Evolutionary conservation across 768 basidiomycete genomes (phyloP).

Genomic region (Tricholoma sp.): DNA sequence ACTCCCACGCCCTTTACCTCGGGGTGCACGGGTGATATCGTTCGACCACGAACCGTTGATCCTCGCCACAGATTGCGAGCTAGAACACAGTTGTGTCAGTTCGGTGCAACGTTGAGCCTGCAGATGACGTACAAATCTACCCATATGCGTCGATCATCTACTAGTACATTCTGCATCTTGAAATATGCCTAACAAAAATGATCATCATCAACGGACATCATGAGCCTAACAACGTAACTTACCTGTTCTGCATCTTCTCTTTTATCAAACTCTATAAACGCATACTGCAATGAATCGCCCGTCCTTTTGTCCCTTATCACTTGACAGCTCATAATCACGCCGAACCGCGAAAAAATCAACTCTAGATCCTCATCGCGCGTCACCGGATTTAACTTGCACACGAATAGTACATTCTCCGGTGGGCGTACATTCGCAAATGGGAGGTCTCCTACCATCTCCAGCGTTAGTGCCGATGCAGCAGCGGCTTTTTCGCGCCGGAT

Average conservation of each 20-base stretch:
- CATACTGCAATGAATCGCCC: constrained; percentile 95
- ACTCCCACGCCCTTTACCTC: constrained; percentile 22
- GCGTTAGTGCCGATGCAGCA: constrained; percentile 86
- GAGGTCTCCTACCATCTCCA: constrained; percentile 99
- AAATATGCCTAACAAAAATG: constrained; percentile 73
- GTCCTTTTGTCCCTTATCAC: constrained; percentile 95
- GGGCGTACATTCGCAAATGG: constrained; percentile 98
- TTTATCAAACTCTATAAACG: constrained; percentile 97
- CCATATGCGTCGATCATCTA: constrained; percentile 98
- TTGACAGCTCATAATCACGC: constrained; percentile 94
- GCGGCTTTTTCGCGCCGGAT: constrained; percentile 85
- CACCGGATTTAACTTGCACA: constrained; percentile 96
- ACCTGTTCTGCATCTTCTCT: constrained; percentile 93
- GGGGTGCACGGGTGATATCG: constrained; percentile 52
- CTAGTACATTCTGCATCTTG: constrained; percentile 99
- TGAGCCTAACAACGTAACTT: constrained; percentile 9
- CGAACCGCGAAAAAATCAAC: constrained; percentile 95
- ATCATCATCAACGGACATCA: background rate
- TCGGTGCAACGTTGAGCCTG: background rate
- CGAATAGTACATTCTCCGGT: constrained; percentile 97
- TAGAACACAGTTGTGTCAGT: constrained; percentile 25
- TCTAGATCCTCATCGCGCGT: constrained; percentile 96
- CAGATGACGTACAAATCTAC: constrained; percentile 81
- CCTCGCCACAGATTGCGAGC: constrained; percentile 93
- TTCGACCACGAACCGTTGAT: constrained; percentile 83